Conservation (phyloP, 768 basidiomycete species). For the Chiua virens region DNA sequence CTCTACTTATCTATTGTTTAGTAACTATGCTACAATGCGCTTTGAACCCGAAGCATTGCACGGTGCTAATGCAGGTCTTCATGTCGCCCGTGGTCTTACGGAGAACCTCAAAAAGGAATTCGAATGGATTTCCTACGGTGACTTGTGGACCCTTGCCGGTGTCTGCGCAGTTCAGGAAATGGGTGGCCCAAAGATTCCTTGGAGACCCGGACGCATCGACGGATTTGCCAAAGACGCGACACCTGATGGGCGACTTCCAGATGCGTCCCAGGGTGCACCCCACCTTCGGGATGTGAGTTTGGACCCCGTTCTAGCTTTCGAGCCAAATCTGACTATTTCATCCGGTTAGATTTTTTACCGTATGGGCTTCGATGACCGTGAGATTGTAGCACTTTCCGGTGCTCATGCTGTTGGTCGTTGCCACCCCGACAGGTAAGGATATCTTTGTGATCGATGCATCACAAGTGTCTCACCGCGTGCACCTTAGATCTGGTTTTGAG, state of each 20-base stretch:
- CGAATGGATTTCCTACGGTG: constrained; percentile 94
- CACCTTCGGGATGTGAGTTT: constrained; percentile 74
- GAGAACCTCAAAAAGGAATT: constrained; percentile 86
- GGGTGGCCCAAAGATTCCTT: constrained; percentile 89
- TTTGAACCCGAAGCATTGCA: constrained; percentile 88
- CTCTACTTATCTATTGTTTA: constrained; percentile 25
- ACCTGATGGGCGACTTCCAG: constrained; percentile 88
- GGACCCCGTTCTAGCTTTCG: neutral
- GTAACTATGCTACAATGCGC: constrained; percentile 99
- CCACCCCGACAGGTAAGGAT: constrained; percentile 69
- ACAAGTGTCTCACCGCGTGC: neutral
- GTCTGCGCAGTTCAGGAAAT: constrained; percentile 92
- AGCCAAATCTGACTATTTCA: neutral
- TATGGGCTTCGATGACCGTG: constrained; percentile 94
- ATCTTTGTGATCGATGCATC: neutral
- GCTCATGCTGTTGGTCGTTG: constrained; percentile 96
- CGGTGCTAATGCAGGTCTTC: constrained; percentile 79
- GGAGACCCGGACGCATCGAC: constrained; percentile 92
- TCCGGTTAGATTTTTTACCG: constrained; percentile 60
- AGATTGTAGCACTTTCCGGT: constrained; percentile 93
- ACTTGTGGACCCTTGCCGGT: constrained; percentile 95
- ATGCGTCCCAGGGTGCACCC: constrained; percentile 78
- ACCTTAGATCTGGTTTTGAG: constrained; percentile 67
- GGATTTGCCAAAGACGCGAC: constrained; percentile 73
- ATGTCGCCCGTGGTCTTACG: constrained; percentile 79